A percentile compares a stretch with the other conserved stretches of the same genome.
Conservation (phyloP, 2,329 filamentous ascomycete species). For the Talaromyces sp. region DNA sequence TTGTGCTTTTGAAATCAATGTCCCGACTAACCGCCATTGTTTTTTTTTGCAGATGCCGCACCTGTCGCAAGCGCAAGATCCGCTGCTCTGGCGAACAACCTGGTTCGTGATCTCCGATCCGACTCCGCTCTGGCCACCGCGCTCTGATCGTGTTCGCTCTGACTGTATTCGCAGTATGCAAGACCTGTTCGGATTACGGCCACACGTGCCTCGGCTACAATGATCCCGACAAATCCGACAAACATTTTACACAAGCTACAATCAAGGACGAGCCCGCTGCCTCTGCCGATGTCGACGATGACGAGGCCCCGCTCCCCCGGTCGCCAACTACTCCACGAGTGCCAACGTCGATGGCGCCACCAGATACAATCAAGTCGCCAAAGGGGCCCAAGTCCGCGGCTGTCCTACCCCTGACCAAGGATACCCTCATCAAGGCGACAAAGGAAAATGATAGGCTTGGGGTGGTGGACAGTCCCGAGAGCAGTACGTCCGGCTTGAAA, state of each 20-base stretch:
- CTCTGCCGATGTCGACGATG: slow-evolving; percentile 16
- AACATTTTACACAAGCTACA: slow-evolving; percentile 20
- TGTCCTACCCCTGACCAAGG: slow-evolving; percentile 11
- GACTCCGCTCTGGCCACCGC: background rate
- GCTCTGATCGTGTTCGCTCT: slow-evolving; percentile 1
- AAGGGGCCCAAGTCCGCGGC: slow-evolving; percentile 14
- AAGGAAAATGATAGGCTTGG: slow-evolving; percentile 17
- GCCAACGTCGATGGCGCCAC: slow-evolving; percentile 12
- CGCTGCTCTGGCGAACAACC: slow-evolving; percentile 71
- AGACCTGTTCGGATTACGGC: slow-evolving; percentile 67
- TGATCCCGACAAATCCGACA: slow-evolving; percentile 39
- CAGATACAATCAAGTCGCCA: slow-evolving; percentile 16
- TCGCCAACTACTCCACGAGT: slow-evolving; percentile 13
- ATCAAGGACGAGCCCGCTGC: slow-evolving; percentile 15
- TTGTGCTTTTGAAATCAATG: background rate
- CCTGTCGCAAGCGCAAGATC: slow-evolving; percentile 72
- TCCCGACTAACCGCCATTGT: background rate
- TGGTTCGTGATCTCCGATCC: slow-evolving; percentile 24
- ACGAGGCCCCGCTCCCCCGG: slow-evolving; percentile 5
- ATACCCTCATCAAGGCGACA: slow-evolving; percentile 9
- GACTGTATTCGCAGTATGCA: slow-evolving; percentile 47
- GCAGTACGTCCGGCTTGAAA: slow-evolving; percentile 24
- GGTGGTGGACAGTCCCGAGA: slow-evolving; percentile 30
- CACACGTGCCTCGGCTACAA: slow-evolving; percentile 66
- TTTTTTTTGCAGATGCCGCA: slow-evolving; percentile 53